A percentile compares a stretch with the other conserved stretches of the same genome.
Evolutionary conservation across 2,329 filamentous ascomycete species (phyloP).

Genomic region (Aspergillus tamarii): DNA sequence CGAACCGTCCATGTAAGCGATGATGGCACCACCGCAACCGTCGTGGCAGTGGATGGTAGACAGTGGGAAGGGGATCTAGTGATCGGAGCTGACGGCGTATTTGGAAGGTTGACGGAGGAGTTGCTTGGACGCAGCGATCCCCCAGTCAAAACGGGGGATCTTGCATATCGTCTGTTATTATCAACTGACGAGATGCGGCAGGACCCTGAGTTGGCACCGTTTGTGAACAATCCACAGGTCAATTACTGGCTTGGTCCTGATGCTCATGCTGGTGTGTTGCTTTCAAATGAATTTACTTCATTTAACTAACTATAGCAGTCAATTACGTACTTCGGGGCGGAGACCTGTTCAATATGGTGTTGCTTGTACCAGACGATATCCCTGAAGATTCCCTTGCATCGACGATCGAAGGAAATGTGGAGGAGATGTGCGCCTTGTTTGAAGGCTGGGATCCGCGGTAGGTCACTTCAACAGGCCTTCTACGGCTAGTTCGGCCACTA

Average conservation of each 20-base stretch:
- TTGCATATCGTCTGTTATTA: constrained; percentile 57
- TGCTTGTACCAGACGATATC: not conserved
- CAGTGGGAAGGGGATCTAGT: constrained; percentile 29
- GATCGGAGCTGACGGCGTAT: constrained; percentile 32
- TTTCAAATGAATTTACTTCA: rapidly evolving
- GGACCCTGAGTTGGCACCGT: constrained; percentile 48
- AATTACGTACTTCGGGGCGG: constrained; percentile 60
- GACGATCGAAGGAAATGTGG: constrained; percentile 51
- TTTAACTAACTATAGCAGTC: constrained; percentile 35
- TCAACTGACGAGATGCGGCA: constrained; percentile 53
- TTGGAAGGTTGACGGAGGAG: constrained; percentile 44
- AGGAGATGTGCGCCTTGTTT: constrained; percentile 59
- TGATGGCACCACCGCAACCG: constrained; percentile 40
- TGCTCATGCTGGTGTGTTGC: constrained; percentile 46
- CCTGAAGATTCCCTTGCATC: not conserved
- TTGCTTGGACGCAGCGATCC: constrained; percentile 47
- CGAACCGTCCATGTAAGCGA: constrained; percentile 42
- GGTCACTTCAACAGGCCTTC: not conserved
- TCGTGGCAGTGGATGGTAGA: constrained; percentile 33
- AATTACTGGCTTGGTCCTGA: constrained; percentile 60
- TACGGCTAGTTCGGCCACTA: not conserved
- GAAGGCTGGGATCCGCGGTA: constrained; percentile 60
- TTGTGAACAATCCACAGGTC: constrained; percentile 53
- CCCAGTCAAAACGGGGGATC: constrained; percentile 57
- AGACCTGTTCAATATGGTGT: not conserved